Conservation (phyloP, 2,329 filamentous ascomycete genomes). For the Talaromyces sp. region DNA sequence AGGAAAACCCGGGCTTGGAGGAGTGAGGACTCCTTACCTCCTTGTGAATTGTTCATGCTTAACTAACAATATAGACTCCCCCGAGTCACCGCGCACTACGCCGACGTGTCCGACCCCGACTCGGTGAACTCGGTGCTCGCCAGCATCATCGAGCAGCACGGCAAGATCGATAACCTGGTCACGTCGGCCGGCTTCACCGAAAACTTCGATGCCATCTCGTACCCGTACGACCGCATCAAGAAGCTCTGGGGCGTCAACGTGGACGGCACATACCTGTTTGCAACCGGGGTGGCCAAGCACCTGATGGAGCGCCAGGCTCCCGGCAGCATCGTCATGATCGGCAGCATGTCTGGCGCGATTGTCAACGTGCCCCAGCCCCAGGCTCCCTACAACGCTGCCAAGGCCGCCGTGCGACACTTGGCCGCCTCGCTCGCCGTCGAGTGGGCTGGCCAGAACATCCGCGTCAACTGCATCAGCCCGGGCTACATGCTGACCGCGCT, state of each 20-base stretch:
- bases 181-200: conserved; percentile 96
- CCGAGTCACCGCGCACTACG: conserved; percentile 82
- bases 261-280: conserved; percentile 85
- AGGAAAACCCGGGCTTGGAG: conserved; percentile 70
- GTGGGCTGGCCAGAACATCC: conserved; percentile 81
- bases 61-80: conserved; percentile 52
- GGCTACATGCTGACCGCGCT: conserved; percentile 95
- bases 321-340: conserved; percentile 90
- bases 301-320: conserved; percentile 73
- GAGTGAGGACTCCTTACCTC: conserved; percentile 42
- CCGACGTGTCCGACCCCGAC: conserved; percentile 74
- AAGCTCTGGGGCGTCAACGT: conserved; percentile 95
- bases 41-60: neutral
- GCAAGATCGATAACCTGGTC: conserved; percentile 84
- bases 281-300: conserved; percentile 77
- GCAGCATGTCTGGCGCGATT: conserved; percentile 88
- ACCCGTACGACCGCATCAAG: conserved; percentile 84
- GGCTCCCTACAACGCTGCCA: conserved; percentile 86
- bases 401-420: conserved; percentile 85
- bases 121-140: conserved; percentile 70
- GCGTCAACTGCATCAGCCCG: conserved; percentile 91
- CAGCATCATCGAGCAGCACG: conserved; percentile 65
- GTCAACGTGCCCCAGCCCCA: conserved; percentile 96
- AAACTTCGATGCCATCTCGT: conserved; percentile 87
- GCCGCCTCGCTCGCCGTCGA: conserved; percentile 86